Evolutionary conservation across 805 yeast species (phyloP), one percentile per base, ranked within the genome.

Genomic region (Pichia gijzeniarum): DNA sequence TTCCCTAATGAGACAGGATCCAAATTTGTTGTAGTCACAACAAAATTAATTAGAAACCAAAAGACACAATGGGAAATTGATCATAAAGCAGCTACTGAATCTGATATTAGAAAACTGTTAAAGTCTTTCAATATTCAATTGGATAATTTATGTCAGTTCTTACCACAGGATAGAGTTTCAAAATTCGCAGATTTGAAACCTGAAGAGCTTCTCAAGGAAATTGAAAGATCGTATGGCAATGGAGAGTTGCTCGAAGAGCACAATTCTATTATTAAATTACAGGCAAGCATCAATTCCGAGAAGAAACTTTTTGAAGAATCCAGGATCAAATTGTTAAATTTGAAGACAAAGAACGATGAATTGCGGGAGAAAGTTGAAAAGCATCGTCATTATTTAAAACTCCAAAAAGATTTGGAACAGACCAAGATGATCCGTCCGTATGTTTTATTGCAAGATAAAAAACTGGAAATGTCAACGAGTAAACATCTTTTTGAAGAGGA

Each of bases 111-210:
- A 47, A 62, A 63, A 3, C 35, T 73, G 0, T 67, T 84, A 22
- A 60, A 64, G 18, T 57, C 58, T 2, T 72, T 79, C 50, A 85
- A 85, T 57, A 84, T 93, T 48, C 98, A 93, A 58, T 70, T 93
- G 46, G 95, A 88, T 59, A 93, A 91, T 60, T 70, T 91, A 41
- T 90, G 98, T 58, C 97, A 91, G 60, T 93, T 93, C 58, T 68
- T 93, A 45, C 96, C 99, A 0, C 99, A 93, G 60, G 98, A 91
- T 56, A 73, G 95, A 48, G 98, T 93, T 6, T 91, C 95, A 2
- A 88, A 86, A 52, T 93, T 93, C 69, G 95, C 97, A 0, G 76
- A 82, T 3, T 67, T 87, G 52, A 74, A 85, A 25, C 85, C 95
- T 1, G 89, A 85, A 50, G 79, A 79, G 48, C 66, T 91, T 8